Base-by-base conservation (phyloP, 2,329 filamentous ascomycete species). In the Capronia epimyces region DNA sequence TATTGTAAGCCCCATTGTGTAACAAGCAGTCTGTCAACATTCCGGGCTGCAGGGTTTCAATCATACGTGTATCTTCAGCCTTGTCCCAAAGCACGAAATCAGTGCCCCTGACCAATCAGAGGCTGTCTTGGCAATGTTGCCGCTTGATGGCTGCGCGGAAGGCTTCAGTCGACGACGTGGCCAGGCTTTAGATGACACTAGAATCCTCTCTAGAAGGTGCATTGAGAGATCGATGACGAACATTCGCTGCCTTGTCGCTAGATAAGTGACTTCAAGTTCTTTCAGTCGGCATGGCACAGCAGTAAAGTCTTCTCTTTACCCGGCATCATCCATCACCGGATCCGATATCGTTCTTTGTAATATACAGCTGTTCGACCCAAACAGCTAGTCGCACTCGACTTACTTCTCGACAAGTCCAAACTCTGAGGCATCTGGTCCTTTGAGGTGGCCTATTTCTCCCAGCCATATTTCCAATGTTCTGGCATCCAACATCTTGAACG, bases 151-250 rank as follows among this genome's bases (percentile, higher is more conserved):
- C 18, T 7, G 43, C 32, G n/a, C 40, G 9, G 15, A 55, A 55
- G 53, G 49, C 49, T 52, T 50, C 53, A 37, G 29, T 46, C 32
- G 46, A 46, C 41, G 49, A 55, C 53, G 53, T 55, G 53, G 53
- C 53, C 32, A 52, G 20, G 36, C 13, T 25, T 31, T 46, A 36
- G 49, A 55, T 41, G 16, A 29, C 41, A 20, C 34, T 43, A 46
- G 48, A 37, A 37, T 44, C 46, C 20, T n/a, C n/a, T n/a, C n/a
- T 34, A 20, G n/a, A 25, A 18, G 44, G 22, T 25, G 20, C 16
- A 29, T n/a, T 20, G n/a, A 16, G 25, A 36, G 16, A 3, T 25
- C n/a, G 37, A 46, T 55, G 45, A 55, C 53, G 53, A 55, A 41
- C 6, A 15, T 20, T 24, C 49, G 52, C 32, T 52, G 52, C 52